phyloP scores from a whole-genome alignment of 2,329 filamentous ascomycete species.

The Aspergillus sp. region DNA sequence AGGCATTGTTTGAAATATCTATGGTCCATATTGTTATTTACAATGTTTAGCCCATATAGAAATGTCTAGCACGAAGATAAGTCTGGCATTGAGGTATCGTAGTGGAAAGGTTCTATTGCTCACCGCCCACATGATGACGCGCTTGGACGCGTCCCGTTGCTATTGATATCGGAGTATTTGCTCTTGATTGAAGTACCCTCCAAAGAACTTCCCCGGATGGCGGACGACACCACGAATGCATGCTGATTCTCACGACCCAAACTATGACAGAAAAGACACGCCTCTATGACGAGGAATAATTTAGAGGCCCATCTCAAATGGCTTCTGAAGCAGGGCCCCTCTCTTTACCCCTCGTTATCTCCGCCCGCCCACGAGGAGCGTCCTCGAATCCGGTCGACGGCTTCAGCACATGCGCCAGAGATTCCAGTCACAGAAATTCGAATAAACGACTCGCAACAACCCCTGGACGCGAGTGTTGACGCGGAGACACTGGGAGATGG shows the following conservation, averaged over 20 bases:
- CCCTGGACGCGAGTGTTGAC: not conserved
- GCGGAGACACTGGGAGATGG: constrained; percentile 25
- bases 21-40: no score
- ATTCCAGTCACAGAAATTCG: constrained; percentile 7
- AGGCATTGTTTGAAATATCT: no score
- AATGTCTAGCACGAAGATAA: no score
- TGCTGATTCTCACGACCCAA: constrained; percentile 9
- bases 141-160: constrained; percentile 19
- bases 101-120: not conserved
- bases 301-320: constrained; percentile 46
- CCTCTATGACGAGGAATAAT: constrained; percentile 51
- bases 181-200: not conserved
- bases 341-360: constrained; percentile 31
- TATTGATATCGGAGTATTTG: constrained; percentile 2
- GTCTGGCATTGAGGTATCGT: no score
- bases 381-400: constrained; percentile 7
- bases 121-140: constrained; percentile 25
- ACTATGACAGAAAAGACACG: constrained; percentile 28
- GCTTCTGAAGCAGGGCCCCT: constrained; percentile 43
- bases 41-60: no score
- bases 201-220: not conserved
- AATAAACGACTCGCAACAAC: constrained; percentile 12
- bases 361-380: constrained; percentile 26
- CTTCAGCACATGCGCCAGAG: constrained; percentile 6
- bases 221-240: constrained; percentile 8